Evolutionary conservation across 257 asterid genomes (phyloP), one percentile per base, ranked within the genome.

Genomic region (Hygrophila difformis): DNA sequence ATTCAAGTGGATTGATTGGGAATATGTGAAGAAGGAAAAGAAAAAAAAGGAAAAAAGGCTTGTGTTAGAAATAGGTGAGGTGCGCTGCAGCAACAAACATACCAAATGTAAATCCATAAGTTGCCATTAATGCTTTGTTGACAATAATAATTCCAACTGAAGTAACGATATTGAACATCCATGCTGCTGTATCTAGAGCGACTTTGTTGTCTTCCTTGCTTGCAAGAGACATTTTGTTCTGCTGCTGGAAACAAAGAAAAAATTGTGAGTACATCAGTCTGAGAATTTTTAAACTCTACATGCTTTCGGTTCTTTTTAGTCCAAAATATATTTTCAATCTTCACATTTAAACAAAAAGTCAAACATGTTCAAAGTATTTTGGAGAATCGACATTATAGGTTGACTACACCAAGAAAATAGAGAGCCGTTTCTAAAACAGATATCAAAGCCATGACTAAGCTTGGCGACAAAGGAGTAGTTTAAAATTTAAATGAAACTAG

Each of bases 61-160:
- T n/a, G n/a, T 16, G 12, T 16, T 12, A 8, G 34, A 40, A 47
- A 44, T 28, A 3, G 4, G 23, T 33, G 16, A 42, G 12, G 14
- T 5, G 5, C 16, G 48, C 26, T 0, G 17, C 13, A n/a, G 22
- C 6, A 42, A 50, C 9, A 1, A 40, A 15, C 66, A 20, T 65
- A 79, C 89, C 89, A 41, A 64, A 79, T 56, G 70, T 76, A 61
- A 64, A 79, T 13, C 89, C 89, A 37, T 75, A 79, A n/a, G 76
- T 64, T 8, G 77, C 76, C 89, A 79, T 69, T 41, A 79, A 55
- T 43, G 84, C 71, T 57, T 78, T 78, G 51, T 78, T 78, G 26
- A 65, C 84, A 4, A 79, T 59, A n/a, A 79, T 79, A 18, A 79
- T 72, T 48, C 79, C 85, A 31, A 79, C 84, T 13, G 89, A 79